Evolutionary conservation across 495 filamentous ascomycete species (phyloP), one percentile per base, ranked within the genome.

Genomic region (Penicillium alfredii): DNA sequence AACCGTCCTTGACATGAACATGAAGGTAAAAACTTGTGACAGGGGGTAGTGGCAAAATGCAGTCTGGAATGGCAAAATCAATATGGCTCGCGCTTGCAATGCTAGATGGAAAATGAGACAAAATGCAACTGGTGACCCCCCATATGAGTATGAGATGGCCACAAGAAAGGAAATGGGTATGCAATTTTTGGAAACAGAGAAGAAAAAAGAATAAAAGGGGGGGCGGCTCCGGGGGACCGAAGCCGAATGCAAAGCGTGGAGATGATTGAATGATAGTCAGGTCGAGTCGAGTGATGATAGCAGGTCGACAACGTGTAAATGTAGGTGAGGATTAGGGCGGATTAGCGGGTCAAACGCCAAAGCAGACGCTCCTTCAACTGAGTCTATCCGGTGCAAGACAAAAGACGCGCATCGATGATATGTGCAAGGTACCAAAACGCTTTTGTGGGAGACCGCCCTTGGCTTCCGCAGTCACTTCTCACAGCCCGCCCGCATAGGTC

Each of bases 21-120:
- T 40, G 28, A 46, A 56, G 51, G 33, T 29, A 33, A 46, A 46
- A 20, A 38, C 40, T 38, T 24, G 30, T 23, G 15, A 27, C 26
- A 43, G 10, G 26, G 30, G 45, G 41, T 34, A 26, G 40, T 33
- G 13, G 16, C 44, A 42, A 35, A 38, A 64, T 57, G 58, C 60
- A 63, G 52, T 55, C 47, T 56, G 40, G 50, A 64, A 58, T 58
- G 48, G 51, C 53, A 43, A 38, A 44, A 46, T 42, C 41, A 50
- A 45, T 38, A 63, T 60, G 60, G 65, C 63, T 69, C 60, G 63
- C 66, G 66, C 66, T 67, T 64, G 64, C 64, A 68, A 71, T 71
- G 66, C 66, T 64, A 71, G 63, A 60, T 63, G 53, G 56, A 40
- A 49, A 47, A 49, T 46, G 40, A 52, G 49, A 50, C 44, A 40